These are phyloP conservation scores for Phytophthora megakarya DNA, from an alignment of 352 stramenopile genomes.

Conservation along the genomic window DNA sequence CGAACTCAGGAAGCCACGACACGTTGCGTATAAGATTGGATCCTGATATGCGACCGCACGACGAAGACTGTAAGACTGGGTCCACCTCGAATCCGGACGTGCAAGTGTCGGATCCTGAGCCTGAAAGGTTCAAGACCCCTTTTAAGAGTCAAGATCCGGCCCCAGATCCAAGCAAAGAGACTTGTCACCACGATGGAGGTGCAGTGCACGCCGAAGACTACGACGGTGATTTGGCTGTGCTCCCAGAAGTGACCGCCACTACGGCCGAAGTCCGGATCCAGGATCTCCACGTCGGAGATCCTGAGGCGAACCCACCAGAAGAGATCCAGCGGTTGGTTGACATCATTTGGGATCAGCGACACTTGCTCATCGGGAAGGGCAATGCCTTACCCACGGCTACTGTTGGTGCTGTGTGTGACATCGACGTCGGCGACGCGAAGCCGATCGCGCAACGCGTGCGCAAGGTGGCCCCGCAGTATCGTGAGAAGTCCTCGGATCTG, in stretches of 20 bases:
- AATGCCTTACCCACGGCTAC: conserved; percentile 24
- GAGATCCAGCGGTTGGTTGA: not conserved
- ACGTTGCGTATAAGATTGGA: no score
- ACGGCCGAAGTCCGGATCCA: conserved; percentile 16
- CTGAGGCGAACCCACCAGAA: not conserved
- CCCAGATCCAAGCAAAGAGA: not conserved
- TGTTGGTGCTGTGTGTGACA: no score
- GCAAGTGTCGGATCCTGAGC: no score
- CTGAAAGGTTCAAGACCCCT: no score
- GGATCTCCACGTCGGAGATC: conserved; percentile 24
- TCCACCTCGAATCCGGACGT: no score
- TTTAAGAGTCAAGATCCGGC: no score
- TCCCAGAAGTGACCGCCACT: conserved; percentile 22
- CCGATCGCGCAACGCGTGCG: not conserved
- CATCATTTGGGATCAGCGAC: not conserved
- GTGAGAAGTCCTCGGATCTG: no score
- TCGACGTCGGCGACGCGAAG: conserved; percentile 29
- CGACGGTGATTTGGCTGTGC: conserved; percentile 14
- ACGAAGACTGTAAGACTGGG: no score
- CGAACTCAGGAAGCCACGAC: no score
- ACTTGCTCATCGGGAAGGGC: conserved; percentile 27
- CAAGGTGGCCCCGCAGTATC: no score
- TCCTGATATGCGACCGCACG: no score
- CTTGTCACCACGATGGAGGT: conserved; percentile 18
- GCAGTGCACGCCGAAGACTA: conserved; percentile 20